Base-by-base conservation (phyloP, 1,284 basidiomycete genomes). In the Ustilago curta region DNA sequence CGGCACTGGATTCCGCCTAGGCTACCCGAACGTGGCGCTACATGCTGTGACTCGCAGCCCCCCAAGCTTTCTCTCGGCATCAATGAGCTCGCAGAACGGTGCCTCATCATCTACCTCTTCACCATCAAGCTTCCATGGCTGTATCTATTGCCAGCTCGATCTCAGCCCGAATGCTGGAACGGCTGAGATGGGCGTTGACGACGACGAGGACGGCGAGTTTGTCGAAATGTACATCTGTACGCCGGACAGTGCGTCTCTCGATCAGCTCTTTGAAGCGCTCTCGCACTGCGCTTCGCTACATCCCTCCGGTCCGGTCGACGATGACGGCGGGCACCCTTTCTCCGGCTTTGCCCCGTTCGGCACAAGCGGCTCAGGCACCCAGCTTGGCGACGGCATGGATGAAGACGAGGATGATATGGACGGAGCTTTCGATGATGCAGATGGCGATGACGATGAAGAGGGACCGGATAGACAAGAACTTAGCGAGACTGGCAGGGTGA, bases 231-330 rank as follows among this genome's bases (percentile, higher is more conserved):
- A 81, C 73, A 70, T 84, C 53, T 58, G 77, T 35, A 71, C 70
- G 1, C 66, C 48, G 8, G 64, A 76, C 55, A 55, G 56, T 8
- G 71, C 35, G 5, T 39, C 79, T 95, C 94, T 97, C 64, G 93
- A 96, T 68, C 83, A 88, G 14, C 92, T 98, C 56, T 98, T 97
- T 82, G 91, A 93, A 74, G 90, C 93, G 11, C 88, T 98, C 19
- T 97, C 95, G 0, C 81, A 89, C 57, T 97, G 95, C 84, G 94
- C 95, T 4, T 90, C 95, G 2, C 88, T 98, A 19, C 94, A 98
- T 82, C 94, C 94, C 21, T 86, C 86, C 2, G 79, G 80, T 2
- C 69, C 60, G 9, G 54, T 31, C 18, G 72, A 85, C 1, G 93
- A 93, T 76, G 88, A 89, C 18, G 88, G 88, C 45, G 71, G 56